Percentiles rank a stretch among this genome's conserved stretches.
Conservation (phyloP, 208 protist species). For the Crithidia fasciculata region DNA sequence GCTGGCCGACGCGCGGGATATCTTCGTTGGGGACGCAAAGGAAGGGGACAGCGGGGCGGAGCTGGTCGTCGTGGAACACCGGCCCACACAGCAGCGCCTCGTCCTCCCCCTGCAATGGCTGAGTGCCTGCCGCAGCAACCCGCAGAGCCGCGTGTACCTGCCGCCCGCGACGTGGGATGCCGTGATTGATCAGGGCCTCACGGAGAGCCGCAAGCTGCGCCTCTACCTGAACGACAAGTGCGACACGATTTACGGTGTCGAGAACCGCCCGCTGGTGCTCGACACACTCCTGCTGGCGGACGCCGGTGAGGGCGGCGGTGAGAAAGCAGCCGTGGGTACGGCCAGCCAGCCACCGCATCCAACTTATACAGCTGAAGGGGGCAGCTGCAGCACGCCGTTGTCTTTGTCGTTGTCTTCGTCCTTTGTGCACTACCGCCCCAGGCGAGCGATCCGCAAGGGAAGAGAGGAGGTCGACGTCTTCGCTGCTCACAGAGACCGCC, state of each 20-base stretch:
- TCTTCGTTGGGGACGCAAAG: constrained; percentile 13
- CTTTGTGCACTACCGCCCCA: constrained; percentile 15
- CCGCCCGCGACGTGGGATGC: constrained; percentile 32
- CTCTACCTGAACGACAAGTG: constrained; percentile 79
- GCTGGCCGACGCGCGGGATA: constrained; percentile 1
- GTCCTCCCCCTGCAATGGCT: constrained; percentile 20
- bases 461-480: neutral
- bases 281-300: constrained; percentile 19
- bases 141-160: constrained; percentile 5
- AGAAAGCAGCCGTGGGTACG: neutral
- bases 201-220: constrained; percentile 63
- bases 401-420: no score
- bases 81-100: constrained; percentile 8
- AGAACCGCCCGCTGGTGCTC: constrained; percentile 54
- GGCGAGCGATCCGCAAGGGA: constrained; percentile 6
- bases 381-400: no score
- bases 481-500: constrained; percentile 1
- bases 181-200: constrained; percentile 49
- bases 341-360: neutral
- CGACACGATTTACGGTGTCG: constrained; percentile 55
- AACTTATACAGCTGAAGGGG: no score
- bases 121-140: neutral
- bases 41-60: constrained; percentile 6
- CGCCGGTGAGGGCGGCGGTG: neutral
- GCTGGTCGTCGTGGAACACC: constrained; percentile 27